phyloP scores from a whole-genome alignment of 73 alveolate species.

The Paramecium tetraurelia region DNA sequence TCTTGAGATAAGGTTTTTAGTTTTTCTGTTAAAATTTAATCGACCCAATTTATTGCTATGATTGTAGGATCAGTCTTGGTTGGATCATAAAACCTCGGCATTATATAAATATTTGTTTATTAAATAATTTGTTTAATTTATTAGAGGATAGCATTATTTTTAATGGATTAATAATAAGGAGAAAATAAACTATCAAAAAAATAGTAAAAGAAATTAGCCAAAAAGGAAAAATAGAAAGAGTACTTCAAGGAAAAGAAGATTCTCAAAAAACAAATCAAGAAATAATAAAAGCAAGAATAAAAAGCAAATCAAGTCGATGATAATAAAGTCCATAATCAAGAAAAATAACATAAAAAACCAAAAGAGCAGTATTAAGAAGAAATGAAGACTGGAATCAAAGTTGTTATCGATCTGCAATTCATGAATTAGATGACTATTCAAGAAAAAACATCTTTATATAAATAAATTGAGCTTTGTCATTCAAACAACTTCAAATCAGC shows the following conservation, averaged over 20 bases:
- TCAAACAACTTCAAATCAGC: slow-evolving; percentile 37
- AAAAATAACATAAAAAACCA: neutral
- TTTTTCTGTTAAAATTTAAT: neutral
- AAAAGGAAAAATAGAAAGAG: slow-evolving; percentile 8
- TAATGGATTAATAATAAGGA: neutral
- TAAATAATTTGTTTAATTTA: neutral
- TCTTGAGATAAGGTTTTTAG: neutral
- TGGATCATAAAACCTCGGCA: slow-evolving; percentile 38
- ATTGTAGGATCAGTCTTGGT: neutral
- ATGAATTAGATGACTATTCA: neutral
- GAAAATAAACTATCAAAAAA: slow-evolving; percentile 14
- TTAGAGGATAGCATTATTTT: neutral
- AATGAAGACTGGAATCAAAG: neutral
- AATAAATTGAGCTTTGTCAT: slow-evolving; percentile 43
- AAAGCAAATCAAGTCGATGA: neutral
- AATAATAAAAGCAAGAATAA: neutral
- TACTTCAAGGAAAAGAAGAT: neutral
- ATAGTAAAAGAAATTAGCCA: neutral
- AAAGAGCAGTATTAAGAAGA: neutral
- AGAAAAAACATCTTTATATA: slow-evolving; percentile 22
- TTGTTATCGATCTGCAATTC: neutral
- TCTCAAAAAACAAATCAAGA: neutral
- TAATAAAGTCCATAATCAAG: neutral
- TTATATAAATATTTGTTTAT: neutral
- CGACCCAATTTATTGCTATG: neutral